Percentiles rank a stretch among this genome's conserved stretches.
Evolutionary conservation across 495 filamentous ascomycete species (phyloP).

Genomic region (Tuber aestivum): DNA sequence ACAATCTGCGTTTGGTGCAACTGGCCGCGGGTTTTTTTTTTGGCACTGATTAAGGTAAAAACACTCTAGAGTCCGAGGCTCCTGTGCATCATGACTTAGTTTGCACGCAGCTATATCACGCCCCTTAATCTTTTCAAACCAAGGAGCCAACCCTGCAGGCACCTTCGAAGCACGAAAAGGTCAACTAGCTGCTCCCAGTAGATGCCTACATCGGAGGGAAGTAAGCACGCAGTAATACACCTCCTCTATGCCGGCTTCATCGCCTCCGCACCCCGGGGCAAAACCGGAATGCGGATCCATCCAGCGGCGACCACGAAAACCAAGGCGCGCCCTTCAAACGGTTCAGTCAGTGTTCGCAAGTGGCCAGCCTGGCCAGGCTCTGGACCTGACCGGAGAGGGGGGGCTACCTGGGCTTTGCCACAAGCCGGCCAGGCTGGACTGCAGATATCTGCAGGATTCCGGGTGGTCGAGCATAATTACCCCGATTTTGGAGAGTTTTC

Average conservation of each 20-base stretch:
- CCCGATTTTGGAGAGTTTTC: too few species aligned
- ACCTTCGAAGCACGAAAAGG: not conserved
- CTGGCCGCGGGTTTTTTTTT: not conserved
- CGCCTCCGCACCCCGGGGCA: too few species aligned
- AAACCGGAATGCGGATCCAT: too few species aligned
- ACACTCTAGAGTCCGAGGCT: not conserved
- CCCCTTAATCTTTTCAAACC: not conserved
- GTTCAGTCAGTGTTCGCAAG: too few species aligned
- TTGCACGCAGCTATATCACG: not conserved
- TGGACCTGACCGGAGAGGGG: too few species aligned
- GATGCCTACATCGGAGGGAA: slow-evolving; percentile 80
- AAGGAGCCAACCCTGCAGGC: not conserved
- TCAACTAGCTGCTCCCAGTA: slow-evolving; percentile 54
- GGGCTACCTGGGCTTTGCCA: too few species aligned
- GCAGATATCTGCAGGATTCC: too few species aligned
- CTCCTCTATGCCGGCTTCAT: slow-evolving; percentile 79
- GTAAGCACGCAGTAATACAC: slow-evolving; percentile 86
- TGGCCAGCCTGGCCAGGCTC: too few species aligned
- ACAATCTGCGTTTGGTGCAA: not conserved
- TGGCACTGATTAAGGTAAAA: not conserved
- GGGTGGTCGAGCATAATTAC: too few species aligned
- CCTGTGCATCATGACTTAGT: not conserved
- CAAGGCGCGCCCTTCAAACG: too few species aligned
- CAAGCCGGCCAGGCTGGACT: too few species aligned
- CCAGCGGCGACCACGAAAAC: too few species aligned